Percentiles rank a stretch among this genome's conserved stretches.
These are phyloP conservation scores for Apiospora marii DNA, from an alignment of 2,329 filamentous ascomycete species.

Conservation along the genomic window DNA sequence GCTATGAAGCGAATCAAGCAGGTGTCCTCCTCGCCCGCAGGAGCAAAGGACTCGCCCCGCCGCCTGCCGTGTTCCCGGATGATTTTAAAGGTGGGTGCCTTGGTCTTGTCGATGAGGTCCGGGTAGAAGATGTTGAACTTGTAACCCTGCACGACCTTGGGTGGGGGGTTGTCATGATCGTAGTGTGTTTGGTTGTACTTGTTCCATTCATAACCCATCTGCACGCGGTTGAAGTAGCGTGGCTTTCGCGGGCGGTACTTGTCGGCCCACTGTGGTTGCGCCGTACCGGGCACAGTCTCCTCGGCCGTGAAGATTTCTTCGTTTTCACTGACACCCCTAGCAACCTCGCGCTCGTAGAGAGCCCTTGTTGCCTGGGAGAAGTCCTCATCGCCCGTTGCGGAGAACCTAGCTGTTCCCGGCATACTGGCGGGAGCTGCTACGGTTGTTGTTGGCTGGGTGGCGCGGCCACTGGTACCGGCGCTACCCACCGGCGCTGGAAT, in stretches of 20 bases:
- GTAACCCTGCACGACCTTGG: slow-evolving; percentile 98
- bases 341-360: slow-evolving; percentile 90
- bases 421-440: slow-evolving; percentile 47
- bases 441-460: background rate
- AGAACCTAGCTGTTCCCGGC: slow-evolving; percentile 72
- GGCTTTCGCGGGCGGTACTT: slow-evolving; percentile 92
- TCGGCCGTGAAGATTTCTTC: slow-evolving; percentile 96
- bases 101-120: slow-evolving; percentile 92
- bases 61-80: slow-evolving; percentile 90
- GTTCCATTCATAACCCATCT: slow-evolving; percentile 99
- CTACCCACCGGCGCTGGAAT: slow-evolving; percentile 36
- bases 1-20: slow-evolving; percentile 96
- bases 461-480: slow-evolving; percentile 32
- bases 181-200: slow-evolving; percentile 99
- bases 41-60: slow-evolving; percentile 89
- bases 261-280: slow-evolving; percentile 80
- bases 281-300: slow-evolving; percentile 73
- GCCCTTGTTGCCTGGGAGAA: slow-evolving; percentile 88
- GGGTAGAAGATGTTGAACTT: slow-evolving; percentile 99
- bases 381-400: slow-evolving; percentile 74
- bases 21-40: slow-evolving; percentile 94
- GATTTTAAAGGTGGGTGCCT: slow-evolving; percentile 94
- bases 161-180: slow-evolving; percentile 96
- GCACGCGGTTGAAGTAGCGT: slow-evolving; percentile 95
- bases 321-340: slow-evolving; percentile 88